A percentile compares a stretch with the other conserved stretches of the same genome.
Conservation (phyloP, 768 basidiomycete species). For the Sarcodon aspratus region DNA sequence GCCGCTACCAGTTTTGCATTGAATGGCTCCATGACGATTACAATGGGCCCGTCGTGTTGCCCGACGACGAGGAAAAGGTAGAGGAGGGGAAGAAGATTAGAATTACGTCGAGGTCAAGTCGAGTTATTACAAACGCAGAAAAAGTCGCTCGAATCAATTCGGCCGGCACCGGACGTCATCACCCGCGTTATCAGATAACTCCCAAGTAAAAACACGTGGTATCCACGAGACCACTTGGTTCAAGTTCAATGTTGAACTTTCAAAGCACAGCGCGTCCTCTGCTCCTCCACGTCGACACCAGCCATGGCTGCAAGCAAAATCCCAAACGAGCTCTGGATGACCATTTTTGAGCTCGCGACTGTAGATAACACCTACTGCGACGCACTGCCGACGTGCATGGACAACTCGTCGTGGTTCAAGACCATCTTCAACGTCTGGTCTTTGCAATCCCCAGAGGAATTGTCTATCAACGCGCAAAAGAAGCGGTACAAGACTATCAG, state of each 20-base stretch:
- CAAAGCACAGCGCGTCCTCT: too few species aligned
- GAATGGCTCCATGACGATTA: slow-evolving; percentile 49
- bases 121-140: too few species aligned
- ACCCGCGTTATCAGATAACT: too few species aligned
- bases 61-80: neutral
- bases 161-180: too few species aligned
- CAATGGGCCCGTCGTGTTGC: too few species aligned
- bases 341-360: slow-evolving; percentile 61
- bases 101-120: too few species aligned
- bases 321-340: slow-evolving; percentile 44
- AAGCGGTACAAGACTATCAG: slow-evolving; percentile 58
- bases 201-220: too few species aligned
- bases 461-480: slow-evolving; percentile 43
- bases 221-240: too few species aligned
- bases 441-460: slow-evolving; percentile 49
- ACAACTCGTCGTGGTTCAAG: slow-evolving; percentile 56
- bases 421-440: slow-evolving; percentile 38
- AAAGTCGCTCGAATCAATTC: too few species aligned
- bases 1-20: slow-evolving; percentile 75
- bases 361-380: slow-evolving; percentile 63
- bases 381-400: slow-evolving; percentile 49
- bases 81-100: neutral
- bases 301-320: neutral
- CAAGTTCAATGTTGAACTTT: too few species aligned
- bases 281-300: too few species aligned